Evolutionary conservation across 441 rosid species (phyloP), one percentile per base, ranked within the genome.

Genomic region (Euphorbia corollata): DNA sequence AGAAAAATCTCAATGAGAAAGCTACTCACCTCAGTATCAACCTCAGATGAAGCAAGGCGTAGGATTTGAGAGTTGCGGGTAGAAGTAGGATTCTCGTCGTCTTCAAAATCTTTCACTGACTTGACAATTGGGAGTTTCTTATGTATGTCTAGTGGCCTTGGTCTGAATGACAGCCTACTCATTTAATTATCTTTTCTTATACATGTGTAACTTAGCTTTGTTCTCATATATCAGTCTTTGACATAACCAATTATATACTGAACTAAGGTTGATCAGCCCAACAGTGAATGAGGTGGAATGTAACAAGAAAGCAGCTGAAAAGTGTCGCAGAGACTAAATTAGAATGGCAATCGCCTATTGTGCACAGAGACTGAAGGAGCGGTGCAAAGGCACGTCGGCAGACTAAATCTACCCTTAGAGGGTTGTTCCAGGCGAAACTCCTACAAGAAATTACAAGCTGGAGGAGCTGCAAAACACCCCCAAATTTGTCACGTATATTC

Each of bases 91-190:
- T 83, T 73, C 22, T 90, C 98, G 63, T 92, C 98, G 5, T 92
- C 98, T 75, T 92, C 98, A 68, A 92, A 90, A 68, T 92, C 98
- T 79, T 88, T 90, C 8, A 83, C 77, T 23, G 96, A 88, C 75
- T 92, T 92, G 1, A 92, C 75, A 68, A 92, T 90, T 5, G 98
- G 98, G 36, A 92, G 86, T 87, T 88, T 92, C 80, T 88, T 92
- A 80, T 90, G 92, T 34, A 92, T 87, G 77, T 92, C 98, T 18
- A 92, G 74, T 16, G 96, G 98, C 34, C 97, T 85, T 20, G 96
- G 98, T 75, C 98, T 74, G 72, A 92, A 84, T 50, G 98, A 92
- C 5, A 90, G 85, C 83, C 98, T 87, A 75, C 93, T 86, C 96
- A 89, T 86, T 65, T 86, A 93, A 89, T 86, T 65, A 51, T 43